phyloP scores from a whole-genome alignment of 345 rosid species.

The Bruguiera parviflora region DNA sequence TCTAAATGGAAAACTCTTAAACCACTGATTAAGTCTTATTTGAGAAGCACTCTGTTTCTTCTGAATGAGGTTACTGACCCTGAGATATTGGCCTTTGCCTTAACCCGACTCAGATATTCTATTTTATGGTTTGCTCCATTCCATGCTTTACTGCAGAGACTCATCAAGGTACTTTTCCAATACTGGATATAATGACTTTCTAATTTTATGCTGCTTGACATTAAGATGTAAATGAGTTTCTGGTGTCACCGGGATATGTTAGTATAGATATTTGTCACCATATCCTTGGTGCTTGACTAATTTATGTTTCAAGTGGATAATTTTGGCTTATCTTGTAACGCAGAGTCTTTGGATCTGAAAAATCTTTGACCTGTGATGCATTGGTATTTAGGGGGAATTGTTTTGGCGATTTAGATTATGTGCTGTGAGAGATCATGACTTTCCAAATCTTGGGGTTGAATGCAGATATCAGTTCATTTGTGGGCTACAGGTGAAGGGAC shows the following conservation, averaged over 20 bases:
- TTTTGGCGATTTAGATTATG: conserved; percentile 5
- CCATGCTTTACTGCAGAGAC: conserved; percentile 52
- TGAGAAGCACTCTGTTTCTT: conserved; percentile 69
- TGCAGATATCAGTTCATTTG: conserved; percentile 66
- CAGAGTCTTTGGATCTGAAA: neutral
- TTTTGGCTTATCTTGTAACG: neutral
- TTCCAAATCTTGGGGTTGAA: conserved; percentile 1
- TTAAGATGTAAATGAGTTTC: neutral
- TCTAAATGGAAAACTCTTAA: conserved; percentile 63
- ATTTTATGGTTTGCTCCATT: conserved; percentile 55
- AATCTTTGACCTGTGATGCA: neutral
- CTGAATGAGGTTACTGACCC: conserved; percentile 63
- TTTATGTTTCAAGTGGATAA: neutral
- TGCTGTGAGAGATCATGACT: conserved; percentile 10
- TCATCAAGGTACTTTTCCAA: conserved; percentile 59
- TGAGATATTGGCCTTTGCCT: conserved; percentile 51
- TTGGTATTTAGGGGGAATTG: neutral
- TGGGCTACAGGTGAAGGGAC: conserved; percentile 73
- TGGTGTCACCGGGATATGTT: neutral
- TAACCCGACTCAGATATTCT: conserved; percentile 58
- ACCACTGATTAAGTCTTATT: conserved; percentile 69
- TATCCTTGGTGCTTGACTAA: neutral
- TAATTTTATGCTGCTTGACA: neutral
- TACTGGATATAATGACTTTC: neutral
- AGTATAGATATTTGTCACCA: neutral